Percentiles rank a stretch among this genome's conserved stretches.
Evolutionary conservation across 2,329 filamentous ascomycete genomes (phyloP).

Genomic region (Aspergillus sp.): DNA sequence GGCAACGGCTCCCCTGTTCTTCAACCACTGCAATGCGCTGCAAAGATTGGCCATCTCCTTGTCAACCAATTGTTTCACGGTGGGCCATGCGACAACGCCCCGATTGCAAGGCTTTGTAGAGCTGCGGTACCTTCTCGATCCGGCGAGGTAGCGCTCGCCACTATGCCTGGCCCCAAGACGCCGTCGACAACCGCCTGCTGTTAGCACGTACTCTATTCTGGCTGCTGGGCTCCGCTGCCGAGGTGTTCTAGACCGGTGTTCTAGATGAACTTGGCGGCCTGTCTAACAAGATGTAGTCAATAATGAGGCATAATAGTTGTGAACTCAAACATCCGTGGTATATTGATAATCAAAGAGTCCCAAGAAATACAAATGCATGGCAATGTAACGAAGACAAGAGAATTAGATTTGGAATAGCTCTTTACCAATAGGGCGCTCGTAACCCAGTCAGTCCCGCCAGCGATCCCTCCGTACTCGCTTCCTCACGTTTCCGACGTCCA

Average conservation of each 20-base stretch:
- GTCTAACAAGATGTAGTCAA: neutral
- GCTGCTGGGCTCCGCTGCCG: neutral
- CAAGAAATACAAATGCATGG: slow-evolving; percentile 12
- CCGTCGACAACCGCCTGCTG: slow-evolving; percentile 1
- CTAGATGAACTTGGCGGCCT: slow-evolving; percentile 1
- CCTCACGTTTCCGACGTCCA: slow-evolving; percentile 51
- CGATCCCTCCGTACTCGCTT: slow-evolving; percentile 41
- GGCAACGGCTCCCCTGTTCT: neutral
- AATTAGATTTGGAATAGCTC: slow-evolving; percentile 10
- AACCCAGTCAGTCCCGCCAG: slow-evolving; percentile 47
- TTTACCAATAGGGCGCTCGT: slow-evolving; percentile 47
- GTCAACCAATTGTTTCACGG: neutral
- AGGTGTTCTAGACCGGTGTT: neutral
- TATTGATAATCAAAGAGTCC: slow-evolving; percentile 10
- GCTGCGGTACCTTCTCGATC: neutral
- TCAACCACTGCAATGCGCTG: neutral
- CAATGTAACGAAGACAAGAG: slow-evolving; percentile 5
- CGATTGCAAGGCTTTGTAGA: neutral
- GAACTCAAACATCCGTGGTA: slow-evolving; percentile 9
- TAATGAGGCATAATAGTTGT: neutral
- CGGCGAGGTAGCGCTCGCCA: neutral
- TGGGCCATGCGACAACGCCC: neutral
- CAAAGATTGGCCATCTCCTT: neutral
- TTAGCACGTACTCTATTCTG: slow-evolving; percentile 8
- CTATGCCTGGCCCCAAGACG: neutral